Evolutionary conservation across 148 eudicot genomes (phyloP).

Genomic region (Chenopodium album): DNA sequence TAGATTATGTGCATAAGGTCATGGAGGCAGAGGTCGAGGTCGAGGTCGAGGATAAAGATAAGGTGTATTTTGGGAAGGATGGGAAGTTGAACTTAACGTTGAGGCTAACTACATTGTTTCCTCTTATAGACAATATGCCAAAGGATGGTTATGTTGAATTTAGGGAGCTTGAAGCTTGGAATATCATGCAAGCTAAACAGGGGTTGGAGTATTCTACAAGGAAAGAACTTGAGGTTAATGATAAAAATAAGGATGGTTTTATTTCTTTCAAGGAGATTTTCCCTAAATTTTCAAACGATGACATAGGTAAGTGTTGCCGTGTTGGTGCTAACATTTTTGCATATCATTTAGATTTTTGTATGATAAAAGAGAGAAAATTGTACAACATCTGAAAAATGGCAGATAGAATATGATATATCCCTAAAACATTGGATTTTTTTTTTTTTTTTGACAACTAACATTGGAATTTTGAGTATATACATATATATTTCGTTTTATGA

Average conservation of each 20-base stretch:
- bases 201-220: conserved; percentile 31
- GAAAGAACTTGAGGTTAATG: conserved; percentile 25
- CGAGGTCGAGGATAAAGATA: conserved; percentile 15
- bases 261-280: conserved; percentile 40
- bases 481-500: no score
- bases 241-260: conserved; percentile 33
- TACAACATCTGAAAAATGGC: no score
- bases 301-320: conserved; percentile 26
- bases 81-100: conserved; percentile 41
- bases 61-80: conserved; percentile 31
- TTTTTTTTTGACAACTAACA: no score
- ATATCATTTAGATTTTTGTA: no score
- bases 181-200: conserved; percentile 35
- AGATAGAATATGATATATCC: no score
- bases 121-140: conserved; percentile 34
- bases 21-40: conserved; percentile 5
- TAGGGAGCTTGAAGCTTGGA: conserved; percentile 46
- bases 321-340: not conserved
- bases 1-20: not conserved
- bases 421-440: no score
- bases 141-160: conserved; percentile 40
- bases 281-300: conserved; percentile 34
- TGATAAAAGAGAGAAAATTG: no score
- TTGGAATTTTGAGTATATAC: no score
- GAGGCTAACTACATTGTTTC: conserved; percentile 41